Percentiles rank a stretch among this genome's conserved stretches.
Evolutionary conservation across 1,284 basidiomycete species (phyloP).

Genomic region (Sanguinoderma infundibulare): DNA sequence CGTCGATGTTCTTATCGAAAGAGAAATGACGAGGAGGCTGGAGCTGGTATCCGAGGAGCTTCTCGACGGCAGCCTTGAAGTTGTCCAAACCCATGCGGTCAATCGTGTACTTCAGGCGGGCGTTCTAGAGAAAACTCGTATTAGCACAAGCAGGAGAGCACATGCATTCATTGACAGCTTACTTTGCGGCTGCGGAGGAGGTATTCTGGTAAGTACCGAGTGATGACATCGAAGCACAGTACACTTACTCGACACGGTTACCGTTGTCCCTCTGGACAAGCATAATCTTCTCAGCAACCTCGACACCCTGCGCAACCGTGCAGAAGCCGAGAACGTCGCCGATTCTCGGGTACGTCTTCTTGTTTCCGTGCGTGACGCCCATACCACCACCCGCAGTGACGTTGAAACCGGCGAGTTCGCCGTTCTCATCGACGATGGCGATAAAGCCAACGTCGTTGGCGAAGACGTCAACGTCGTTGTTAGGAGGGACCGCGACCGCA

Average conservation of each 20-base stretch:
- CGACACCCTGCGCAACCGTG: conserved; percentile 83
- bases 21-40: conserved; percentile 76
- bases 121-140: conserved; percentile 59
- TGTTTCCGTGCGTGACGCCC: conserved; percentile 99
- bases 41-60: conserved; percentile 83
- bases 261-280: conserved; percentile 95
- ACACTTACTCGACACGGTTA: conserved; percentile 85
- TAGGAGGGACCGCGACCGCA: conserved; percentile 94
- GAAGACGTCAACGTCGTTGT: conserved; percentile 96
- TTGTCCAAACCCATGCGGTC: conserved; percentile 89
- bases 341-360: conserved; percentile 96
- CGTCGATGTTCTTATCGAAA: conserved; percentile 92
- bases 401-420: conserved; percentile 87
- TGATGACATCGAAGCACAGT: neutral
- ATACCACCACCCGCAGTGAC: conserved; percentile 94
- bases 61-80: conserved; percentile 93
- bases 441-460: conserved; percentile 97
- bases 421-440: conserved; percentile 80
- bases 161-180: conserved; percentile 31
- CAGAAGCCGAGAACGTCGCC: conserved; percentile 94
- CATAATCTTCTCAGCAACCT: conserved; percentile 93
- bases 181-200: conserved; percentile 30
- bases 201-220: conserved; percentile 1
- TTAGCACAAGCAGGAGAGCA: neutral
- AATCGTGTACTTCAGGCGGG: conserved; percentile 95